phyloP scores from a whole-genome alignment of 2,329 filamentous ascomycete species.

The Zalaria obscura region DNA sequence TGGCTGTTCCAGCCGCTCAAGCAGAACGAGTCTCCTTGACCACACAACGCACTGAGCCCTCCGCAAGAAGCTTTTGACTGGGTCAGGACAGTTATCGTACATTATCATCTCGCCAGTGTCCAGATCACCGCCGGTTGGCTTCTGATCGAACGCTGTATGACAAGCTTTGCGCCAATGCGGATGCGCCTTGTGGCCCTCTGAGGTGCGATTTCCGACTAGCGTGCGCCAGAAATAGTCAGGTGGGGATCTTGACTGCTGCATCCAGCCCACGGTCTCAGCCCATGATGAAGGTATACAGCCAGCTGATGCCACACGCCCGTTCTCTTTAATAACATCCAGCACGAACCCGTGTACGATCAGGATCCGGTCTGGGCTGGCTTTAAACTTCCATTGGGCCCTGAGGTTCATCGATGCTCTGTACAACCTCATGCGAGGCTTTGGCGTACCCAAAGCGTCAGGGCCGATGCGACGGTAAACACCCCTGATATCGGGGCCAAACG shows the following conservation, averaged over 20 bases:
- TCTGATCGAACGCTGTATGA: constrained; percentile 2
- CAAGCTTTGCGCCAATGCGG: constrained; percentile 1
- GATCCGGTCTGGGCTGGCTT: no score
- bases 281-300: no score
- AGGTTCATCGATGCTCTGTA: no score
- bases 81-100: constrained; percentile 1
- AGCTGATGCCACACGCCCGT: no score
- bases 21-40: not conserved
- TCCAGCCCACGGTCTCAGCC: constrained; percentile 1
- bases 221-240: constrained; percentile 5
- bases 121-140: constrained; percentile 1
- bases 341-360: no score
- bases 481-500: no score
- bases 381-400: no score
- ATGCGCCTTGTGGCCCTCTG: not conserved
- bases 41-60: constrained; percentile 3
- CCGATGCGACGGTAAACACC: no score
- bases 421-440: no score
- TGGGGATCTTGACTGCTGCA: not conserved
- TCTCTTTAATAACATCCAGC: no score
- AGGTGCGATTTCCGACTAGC: constrained; percentile 3
- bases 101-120: constrained; percentile 1
- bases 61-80: constrained; percentile 1
- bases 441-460: no score
- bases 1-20: not conserved